Percentiles rank a stretch among this genome's conserved stretches.
These are phyloP conservation scores for Umbellularia californica DNA, from an alignment of 164 flowering plant species.

Conservation along the genomic window DNA sequence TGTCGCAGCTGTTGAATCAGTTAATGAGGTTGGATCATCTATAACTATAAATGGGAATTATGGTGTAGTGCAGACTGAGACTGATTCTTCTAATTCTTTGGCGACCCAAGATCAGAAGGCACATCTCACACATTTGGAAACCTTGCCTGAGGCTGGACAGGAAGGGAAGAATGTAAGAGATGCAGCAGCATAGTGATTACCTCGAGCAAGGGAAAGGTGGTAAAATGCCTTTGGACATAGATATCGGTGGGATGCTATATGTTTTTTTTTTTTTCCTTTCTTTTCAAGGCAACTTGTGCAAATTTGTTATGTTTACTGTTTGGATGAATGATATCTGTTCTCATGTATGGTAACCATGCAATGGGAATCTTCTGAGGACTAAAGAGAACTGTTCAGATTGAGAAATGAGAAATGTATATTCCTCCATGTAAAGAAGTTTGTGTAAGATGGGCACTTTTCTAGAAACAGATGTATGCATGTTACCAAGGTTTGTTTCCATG, in stretches of 20 bases:
- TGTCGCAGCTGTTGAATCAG: slow-evolving; percentile 11
- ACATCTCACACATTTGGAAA: slow-evolving; percentile 45
- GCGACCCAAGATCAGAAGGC: slow-evolving; percentile 47
- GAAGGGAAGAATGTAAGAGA: slow-evolving; percentile 30
- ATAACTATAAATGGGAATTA: slow-evolving; percentile 20
- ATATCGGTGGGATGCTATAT: not conserved
- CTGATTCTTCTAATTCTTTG: slow-evolving; percentile 15
- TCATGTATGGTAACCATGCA: too few species aligned
- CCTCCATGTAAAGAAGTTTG: not conserved
- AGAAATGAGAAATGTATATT: too few species aligned
- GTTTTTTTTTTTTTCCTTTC: too few species aligned
- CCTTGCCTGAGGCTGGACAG: slow-evolving; percentile 41
- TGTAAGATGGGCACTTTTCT: not conserved
- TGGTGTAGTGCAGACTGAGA: slow-evolving; percentile 8
- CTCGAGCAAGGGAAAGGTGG: not conserved
- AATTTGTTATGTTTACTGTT: not conserved
- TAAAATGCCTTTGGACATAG: not conserved
- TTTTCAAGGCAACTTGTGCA: not conserved
- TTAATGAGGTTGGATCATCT: slow-evolving; percentile 12
- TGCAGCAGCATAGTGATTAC: slow-evolving; percentile 38
- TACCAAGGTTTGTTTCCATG: too few species aligned
- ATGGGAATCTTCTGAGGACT: too few species aligned
- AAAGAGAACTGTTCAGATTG: too few species aligned
- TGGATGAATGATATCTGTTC: not conserved
- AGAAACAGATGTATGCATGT: not conserved